phyloP scores from a whole-genome alignment of 805 yeast genomes.

The Isabelozyma pseudorhagii region DNA sequence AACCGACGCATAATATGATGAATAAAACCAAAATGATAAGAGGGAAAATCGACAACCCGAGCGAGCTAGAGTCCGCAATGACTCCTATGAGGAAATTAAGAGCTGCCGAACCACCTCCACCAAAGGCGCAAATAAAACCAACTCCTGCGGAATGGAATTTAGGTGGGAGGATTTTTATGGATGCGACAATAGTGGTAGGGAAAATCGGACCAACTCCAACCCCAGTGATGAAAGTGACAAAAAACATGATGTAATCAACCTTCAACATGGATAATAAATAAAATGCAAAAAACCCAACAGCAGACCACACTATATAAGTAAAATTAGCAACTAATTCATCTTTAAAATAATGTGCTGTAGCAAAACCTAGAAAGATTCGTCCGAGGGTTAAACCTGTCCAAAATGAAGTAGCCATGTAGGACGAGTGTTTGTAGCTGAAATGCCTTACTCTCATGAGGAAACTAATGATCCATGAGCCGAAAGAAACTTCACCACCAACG shows the following conservation, averaged over 20 bases:
- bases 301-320: conserved; percentile 31
- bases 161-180: conserved; percentile 60
- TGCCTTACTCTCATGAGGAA: conserved; percentile 41
- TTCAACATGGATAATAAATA: conserved; percentile 22
- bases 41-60: conserved; percentile 32
- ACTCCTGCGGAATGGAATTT: conserved; percentile 62
- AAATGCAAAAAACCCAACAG: conserved; percentile 25
- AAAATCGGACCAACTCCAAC: conserved; percentile 52
- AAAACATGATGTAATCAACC: conserved; percentile 28
- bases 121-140: conserved; percentile 74
- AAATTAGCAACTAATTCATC: conserved; percentile 47
- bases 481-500: conserved; percentile 51
- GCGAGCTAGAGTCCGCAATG: conserved; percentile 30
- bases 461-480: conserved; percentile 53
- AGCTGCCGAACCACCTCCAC: conserved; percentile 81
- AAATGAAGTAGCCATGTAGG: conserved; percentile 48
- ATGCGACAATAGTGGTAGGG: conserved; percentile 68
- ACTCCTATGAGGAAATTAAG: conserved; percentile 65
- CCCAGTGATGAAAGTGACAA: conserved; percentile 42
- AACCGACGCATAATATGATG: conserved; percentile 18
- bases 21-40: conserved; percentile 23
- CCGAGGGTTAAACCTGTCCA: conserved; percentile 54
- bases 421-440: conserved; percentile 32
- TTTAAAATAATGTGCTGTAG: conserved; percentile 45
- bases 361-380: conserved; percentile 48